A percentile compares a stretch with the other conserved stretches of the same genome.
Evolutionary conservation across 768 basidiomycete species (phyloP).

Genomic region (Leucosporidium creatinivorum): DNA sequence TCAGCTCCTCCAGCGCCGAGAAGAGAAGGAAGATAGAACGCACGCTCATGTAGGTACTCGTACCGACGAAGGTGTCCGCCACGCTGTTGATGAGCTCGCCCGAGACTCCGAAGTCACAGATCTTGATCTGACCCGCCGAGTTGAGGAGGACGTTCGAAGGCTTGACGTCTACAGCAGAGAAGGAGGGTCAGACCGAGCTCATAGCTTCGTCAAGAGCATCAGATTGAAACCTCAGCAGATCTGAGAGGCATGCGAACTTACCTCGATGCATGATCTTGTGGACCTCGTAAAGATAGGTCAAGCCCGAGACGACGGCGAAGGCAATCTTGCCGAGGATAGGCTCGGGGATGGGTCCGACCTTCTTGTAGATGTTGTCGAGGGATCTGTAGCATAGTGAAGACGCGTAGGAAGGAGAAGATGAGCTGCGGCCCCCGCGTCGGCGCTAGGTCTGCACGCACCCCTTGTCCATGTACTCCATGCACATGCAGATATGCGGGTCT

Average conservation of each 20-base stretch:
- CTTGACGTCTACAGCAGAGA: slow-evolving; percentile 73
- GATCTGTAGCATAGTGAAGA: slow-evolving; percentile 15
- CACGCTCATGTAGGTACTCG: slow-evolving; percentile 99
- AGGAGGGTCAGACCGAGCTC: too few species aligned
- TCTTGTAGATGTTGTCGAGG: slow-evolving; percentile 85
- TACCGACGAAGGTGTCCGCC: slow-evolving; percentile 97
- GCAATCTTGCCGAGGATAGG: slow-evolving; percentile 89
- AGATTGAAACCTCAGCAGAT: not conserved
- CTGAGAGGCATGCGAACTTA: slow-evolving; percentile 44
- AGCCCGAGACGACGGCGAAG: slow-evolving; percentile 84
- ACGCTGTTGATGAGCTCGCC: slow-evolving; percentile 98
- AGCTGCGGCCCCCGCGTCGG: too few species aligned
- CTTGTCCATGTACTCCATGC: slow-evolving; percentile 96
- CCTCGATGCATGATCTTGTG: slow-evolving; percentile 98
- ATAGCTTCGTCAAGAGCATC: not conserved
- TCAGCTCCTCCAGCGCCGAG: not conserved
- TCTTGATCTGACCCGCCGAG: slow-evolving; percentile 91
- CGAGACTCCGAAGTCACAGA: slow-evolving; percentile 98
- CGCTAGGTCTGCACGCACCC: slow-evolving; percentile 48
- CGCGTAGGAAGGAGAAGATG: not conserved
- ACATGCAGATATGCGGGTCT: slow-evolving; percentile 95
- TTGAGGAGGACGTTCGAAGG: slow-evolving; percentile 96
- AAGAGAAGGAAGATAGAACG: slow-evolving; percentile 29
- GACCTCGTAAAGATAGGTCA: slow-evolving; percentile 94
- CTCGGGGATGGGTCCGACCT: slow-evolving; percentile 85